Conservation (phyloP, 176 grass and related monocot species). For the Microstegium vimineum region DNA sequence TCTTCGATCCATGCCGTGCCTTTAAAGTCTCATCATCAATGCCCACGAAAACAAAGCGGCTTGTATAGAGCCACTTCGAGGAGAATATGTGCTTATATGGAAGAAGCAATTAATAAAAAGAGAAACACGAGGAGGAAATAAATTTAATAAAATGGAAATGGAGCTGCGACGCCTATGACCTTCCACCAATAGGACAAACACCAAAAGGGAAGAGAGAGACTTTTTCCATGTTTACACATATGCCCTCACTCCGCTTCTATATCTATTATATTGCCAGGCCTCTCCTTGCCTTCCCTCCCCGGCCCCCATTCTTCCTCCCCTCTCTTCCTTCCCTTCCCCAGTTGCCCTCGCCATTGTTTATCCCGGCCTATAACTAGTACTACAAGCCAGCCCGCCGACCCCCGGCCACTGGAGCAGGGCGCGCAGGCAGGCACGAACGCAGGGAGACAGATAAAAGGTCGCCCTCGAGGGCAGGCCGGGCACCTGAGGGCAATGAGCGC, state of each 20-base stretch:
- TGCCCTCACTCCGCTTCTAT: neutral
- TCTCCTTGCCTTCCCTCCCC: neutral
- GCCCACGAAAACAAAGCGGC: conserved; percentile 60
- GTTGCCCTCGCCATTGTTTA: conserved; percentile 10
- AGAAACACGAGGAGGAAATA: neutral
- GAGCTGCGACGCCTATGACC: conserved; percentile 61
- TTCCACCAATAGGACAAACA: conserved; percentile 67
- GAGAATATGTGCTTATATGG: neutral
- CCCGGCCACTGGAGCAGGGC: neutral
- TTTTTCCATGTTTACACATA: conserved; percentile 21
- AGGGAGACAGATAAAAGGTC: neutral
- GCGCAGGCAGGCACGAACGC: neutral
- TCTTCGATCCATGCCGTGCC: conserved; percentile 91
- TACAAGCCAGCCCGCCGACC: neutral
- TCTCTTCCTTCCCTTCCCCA: neutral
- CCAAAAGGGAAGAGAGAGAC: conserved; percentile 26
- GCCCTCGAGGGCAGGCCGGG: neutral
- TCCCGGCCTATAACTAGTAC: conserved; percentile 41
- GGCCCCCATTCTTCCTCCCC: neutral
- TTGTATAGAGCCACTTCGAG: conserved; percentile 11
- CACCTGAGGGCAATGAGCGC: conserved; percentile 56
- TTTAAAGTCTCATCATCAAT: conserved; percentile 89
- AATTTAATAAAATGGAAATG: conserved; percentile 23
- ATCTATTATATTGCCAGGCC: conserved; percentile 7
- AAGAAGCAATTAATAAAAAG: neutral